phyloP scores from a whole-genome alignment of 2,329 filamentous ascomycete genomes.

The Tolypocladium capitatum region DNA sequence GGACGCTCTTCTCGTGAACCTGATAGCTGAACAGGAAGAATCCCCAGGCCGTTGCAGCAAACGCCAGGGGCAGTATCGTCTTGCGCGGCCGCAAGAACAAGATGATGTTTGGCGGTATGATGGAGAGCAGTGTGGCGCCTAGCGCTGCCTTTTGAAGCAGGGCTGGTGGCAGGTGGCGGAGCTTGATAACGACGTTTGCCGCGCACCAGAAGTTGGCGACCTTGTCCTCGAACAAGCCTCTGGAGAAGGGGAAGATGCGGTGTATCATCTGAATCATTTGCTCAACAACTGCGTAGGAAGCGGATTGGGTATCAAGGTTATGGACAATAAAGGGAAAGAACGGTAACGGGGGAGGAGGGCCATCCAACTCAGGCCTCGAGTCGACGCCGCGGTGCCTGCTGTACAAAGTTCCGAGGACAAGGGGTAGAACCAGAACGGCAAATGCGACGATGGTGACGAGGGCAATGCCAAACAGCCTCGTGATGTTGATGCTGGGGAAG shows the following conservation, averaged over 20 bases:
- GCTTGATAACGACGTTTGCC: slow-evolving; percentile 77
- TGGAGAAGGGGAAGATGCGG: slow-evolving; percentile 87
- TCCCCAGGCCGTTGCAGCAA: slow-evolving; percentile 81
- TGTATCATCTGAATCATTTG: slow-evolving; percentile 76
- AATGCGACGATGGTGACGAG: slow-evolving; percentile 62
- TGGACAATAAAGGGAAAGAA: slow-evolving; percentile 44
- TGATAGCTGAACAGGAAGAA: slow-evolving; percentile 98
- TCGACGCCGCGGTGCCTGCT: slow-evolving; percentile 53
- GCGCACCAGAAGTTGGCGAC: slow-evolving; percentile 98
- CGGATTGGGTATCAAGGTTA: slow-evolving; percentile 48
- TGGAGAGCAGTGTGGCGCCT: slow-evolving; percentile 58
- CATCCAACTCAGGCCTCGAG: slow-evolving; percentile 40
- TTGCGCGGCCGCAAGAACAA: slow-evolving; percentile 69
- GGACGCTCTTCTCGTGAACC: slow-evolving; percentile 94
- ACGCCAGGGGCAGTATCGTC: slow-evolving; percentile 62
- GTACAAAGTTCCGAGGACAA: slow-evolving; percentile 59
- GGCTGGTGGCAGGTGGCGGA: slow-evolving; percentile 57
- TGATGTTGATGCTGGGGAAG: slow-evolving; percentile 53
- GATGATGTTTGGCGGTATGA: slow-evolving; percentile 65
- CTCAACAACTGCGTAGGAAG: slow-evolving; percentile 62
- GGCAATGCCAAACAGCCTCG: slow-evolving; percentile 62
- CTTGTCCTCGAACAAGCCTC: slow-evolving; percentile 97
- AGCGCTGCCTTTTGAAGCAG: slow-evolving; percentile 68
- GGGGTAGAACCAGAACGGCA: slow-evolving; percentile 58
- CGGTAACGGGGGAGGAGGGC: slow-evolving; percentile 48